Base-by-base conservation (phyloP, 108 stramenopile genomes). In the Nannochloropsis gaditana region DNA sequence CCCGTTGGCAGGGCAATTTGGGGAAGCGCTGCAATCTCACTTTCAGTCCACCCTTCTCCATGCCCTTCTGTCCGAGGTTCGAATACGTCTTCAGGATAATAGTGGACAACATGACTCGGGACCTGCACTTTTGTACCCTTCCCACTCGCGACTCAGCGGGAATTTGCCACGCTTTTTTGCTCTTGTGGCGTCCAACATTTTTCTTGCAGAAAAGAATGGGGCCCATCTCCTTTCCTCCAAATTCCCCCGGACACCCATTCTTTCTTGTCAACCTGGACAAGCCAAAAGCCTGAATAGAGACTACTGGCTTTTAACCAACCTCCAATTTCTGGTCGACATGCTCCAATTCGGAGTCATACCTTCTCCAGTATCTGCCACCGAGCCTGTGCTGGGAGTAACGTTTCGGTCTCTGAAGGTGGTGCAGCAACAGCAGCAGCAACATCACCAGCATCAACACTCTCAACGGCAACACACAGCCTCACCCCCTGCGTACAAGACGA, bases 161-260 rank as follows among this genome's bases (percentile, higher is more conserved):
- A 73, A 73, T 73, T n/a, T 73, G 19, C 59, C 59, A n/a, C 59
- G 59, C 59, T 73, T 73, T n/a, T 73, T 73, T 73, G 59, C 19
- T 15, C 59, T 73, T 6, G 59, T 73, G 59, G 59, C 59, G 15
- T 73, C 59, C 15, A 73, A 73, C n/a, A 73, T n/a, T n/a, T 73
- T 73, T n/a, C 0, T 73, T 15, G 59, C n/a, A 31, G 31, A 31
- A 31, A 31, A 31, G 31, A 31, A 31, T 31, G 31, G 31, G 31
- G 31, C 31, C 31, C 31, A 31, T 31, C 31, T 31, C 31, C 31
- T 31, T 31, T 31, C 31, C 31, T 31, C 31, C 31, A 31, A 0
- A 31, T 31, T 31, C 31, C 31, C 31, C 31, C 31, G 31, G 31
- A 31, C 31, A 31, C n/a, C 59, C 15, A 2, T 73, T 8, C 59